Evolutionary conservation across 176 grass and related monocot species (phyloP).

Genomic region (Raddia guianensis): DNA sequence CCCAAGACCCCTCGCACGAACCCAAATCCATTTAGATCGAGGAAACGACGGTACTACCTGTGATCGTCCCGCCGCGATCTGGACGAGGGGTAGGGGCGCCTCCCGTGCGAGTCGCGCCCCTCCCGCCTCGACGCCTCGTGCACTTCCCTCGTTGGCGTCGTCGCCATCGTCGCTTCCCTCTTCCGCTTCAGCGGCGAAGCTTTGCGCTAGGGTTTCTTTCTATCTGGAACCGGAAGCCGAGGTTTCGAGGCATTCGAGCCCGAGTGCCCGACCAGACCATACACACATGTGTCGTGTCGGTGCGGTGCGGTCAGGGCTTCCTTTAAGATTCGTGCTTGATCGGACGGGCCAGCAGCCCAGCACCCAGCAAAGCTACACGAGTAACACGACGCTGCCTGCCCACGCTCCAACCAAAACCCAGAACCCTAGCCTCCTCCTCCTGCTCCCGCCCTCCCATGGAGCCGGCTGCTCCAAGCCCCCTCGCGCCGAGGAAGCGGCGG

Average conservation of each 20-base stretch:
- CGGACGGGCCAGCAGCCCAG: background rate
- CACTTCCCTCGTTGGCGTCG: slow-evolving; percentile 41
- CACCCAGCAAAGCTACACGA: background rate
- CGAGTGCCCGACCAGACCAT: background rate
- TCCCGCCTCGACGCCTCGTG: slow-evolving; percentile 52
- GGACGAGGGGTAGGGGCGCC: slow-evolving; percentile 47
- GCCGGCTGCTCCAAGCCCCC: slow-evolving; percentile 15
- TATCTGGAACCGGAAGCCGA: background rate
- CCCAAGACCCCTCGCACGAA: background rate
- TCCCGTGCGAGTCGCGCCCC: slow-evolving; percentile 49
- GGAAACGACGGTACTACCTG: slow-evolving; percentile 34
- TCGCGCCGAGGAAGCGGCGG: slow-evolving; percentile 41
- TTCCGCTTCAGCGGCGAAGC: background rate
- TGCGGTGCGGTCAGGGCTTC: background rate
- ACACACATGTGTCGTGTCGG: background rate
- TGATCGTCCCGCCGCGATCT: slow-evolving; percentile 54
- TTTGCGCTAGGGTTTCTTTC: slow-evolving; percentile 43
- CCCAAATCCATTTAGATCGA: slow-evolving; percentile 17
- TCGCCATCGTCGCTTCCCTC: slow-evolving; percentile 14
- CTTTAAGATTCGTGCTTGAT: slow-evolving; percentile 43
- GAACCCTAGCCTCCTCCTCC: slow-evolving; percentile 47
- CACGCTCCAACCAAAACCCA: slow-evolving; percentile 42
- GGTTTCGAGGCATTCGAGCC: background rate
- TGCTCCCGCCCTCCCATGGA: slow-evolving; percentile 32
- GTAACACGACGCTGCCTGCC: background rate